Evolutionary conservation across 495 filamentous ascomycete genomes (phyloP), one percentile per base, ranked within the genome.

Genomic region (Aspergillus coremiiformis): DNA sequence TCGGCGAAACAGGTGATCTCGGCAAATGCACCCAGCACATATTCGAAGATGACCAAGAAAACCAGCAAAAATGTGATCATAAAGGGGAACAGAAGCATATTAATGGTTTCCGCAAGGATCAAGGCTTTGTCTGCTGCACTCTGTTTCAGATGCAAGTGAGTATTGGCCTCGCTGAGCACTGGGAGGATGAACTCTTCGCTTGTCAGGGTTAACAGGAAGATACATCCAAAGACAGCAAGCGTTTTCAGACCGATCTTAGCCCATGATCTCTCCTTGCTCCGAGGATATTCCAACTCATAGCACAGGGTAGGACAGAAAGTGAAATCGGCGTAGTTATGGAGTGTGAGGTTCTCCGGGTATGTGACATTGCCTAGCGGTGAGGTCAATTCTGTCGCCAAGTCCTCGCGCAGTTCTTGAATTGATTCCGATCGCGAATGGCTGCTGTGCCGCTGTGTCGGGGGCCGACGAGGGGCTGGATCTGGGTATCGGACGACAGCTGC

Each of bases 11-110:
- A 82, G 17, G 93, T 96, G 53, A 96, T 65, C 67, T 97, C 93
- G 9, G 90, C 93, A 61, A 94, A 96, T 30, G 91, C 91, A 44
- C 93, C 93, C 21, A 96, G 80, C 2, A 96, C 78, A 63, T 97
- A 98, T 66, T 98, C 93, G 67, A 98, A 98, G 61, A 97, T 93
- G 58, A 95, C 89, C 46, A 95, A 82, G 75, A 98, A 98, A 11
- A 96, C 87, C 11, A 98, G 81, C 19, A 98, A 70, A 68, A 98
- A 92, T 21, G 87, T 94, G 42, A 97, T 77, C 89, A 96, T 96
- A 70, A 96, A 98, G 1, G 93, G 93, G 68, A 96, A 97, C 8
- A 98, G 77, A 20, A 98, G 82, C 76, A 89, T 82, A 55, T 86
- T 91, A 58, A 96, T 93, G n/a, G 85, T 90, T 73, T 98, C 93